Evolutionary conservation across 2,329 filamentous ascomycete species (phyloP).

Genomic region (Metarhizium guizhouense): DNA sequence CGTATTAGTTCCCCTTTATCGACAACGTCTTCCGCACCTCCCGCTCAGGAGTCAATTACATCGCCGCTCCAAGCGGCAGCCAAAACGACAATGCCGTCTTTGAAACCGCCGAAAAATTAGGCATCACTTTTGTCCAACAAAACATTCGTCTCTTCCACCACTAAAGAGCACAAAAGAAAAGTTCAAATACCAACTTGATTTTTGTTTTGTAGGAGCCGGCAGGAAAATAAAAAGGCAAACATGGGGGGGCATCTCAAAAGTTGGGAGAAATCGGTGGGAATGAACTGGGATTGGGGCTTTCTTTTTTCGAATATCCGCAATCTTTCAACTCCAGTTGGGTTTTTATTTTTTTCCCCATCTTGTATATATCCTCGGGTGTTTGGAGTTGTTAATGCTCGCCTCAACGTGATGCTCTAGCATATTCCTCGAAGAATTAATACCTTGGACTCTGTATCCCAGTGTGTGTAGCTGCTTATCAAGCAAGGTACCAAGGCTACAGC

Average conservation of each 20-base stretch:
- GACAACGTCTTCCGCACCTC: slow-evolving; percentile 94
- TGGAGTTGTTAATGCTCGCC: neutral
- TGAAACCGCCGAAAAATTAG: slow-evolving; percentile 82
- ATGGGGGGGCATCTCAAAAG: neutral
- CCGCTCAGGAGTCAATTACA: slow-evolving; percentile 87
- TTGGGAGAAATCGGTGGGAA: neutral
- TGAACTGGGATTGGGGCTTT: neutral
- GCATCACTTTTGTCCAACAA: slow-evolving; percentile 94
- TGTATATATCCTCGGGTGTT: neutral
- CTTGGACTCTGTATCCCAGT: too few relatives aligned
- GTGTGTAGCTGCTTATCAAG: too few relatives aligned
- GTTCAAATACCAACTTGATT: neutral
- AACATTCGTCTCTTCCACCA: slow-evolving; percentile 92
- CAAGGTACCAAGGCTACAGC: too few relatives aligned
- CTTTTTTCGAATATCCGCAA: neutral
- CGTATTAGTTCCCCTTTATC: slow-evolving; percentile 79
- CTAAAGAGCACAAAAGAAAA: slow-evolving; percentile 34
- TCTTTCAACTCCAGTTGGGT: neutral
- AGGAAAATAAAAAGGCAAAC: neutral
- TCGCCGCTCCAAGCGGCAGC: slow-evolving; percentile 85
- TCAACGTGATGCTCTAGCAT: neutral
- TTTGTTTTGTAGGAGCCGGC: neutral
- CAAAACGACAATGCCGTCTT: slow-evolving; percentile 78
- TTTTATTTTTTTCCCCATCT: neutral
- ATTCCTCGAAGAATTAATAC: too few relatives aligned